Percentiles rank a stretch among this genome's conserved stretches.
Evolutionary conservation across 257 asterid genomes (phyloP).

Genomic region (Solanum clarkiae): DNA sequence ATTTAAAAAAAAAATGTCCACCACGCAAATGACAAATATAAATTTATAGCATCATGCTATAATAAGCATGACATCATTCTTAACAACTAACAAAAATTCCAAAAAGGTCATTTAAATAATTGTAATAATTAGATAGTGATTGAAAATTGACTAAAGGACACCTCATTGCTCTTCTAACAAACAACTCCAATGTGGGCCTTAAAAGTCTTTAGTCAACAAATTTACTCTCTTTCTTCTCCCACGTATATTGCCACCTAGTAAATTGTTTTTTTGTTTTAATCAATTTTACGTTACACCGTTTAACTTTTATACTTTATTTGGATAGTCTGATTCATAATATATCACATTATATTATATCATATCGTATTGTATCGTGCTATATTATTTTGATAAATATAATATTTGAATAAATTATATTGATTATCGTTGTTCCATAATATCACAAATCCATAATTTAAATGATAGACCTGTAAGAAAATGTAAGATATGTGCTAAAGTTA

Average conservation of each 20-base stretch:
- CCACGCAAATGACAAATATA: neutral
- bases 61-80: neutral
- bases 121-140: neutral
- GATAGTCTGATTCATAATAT: too few relatives aligned
- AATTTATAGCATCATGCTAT: neutral
- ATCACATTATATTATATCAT: too few relatives aligned
- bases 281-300: too few relatives aligned
- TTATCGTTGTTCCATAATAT: too few relatives aligned
- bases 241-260: neutral
- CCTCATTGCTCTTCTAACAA: neutral
- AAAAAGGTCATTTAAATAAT: neutral
- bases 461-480: too few relatives aligned
- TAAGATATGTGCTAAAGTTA: too few relatives aligned
- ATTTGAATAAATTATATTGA: too few relatives aligned
- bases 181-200: neutral
- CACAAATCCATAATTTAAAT: too few relatives aligned
- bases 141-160: neutral
- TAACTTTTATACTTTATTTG: too few relatives aligned
- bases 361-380: too few relatives aligned
- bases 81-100: neutral
- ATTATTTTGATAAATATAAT: too few relatives aligned
- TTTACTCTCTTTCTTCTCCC: neutral
- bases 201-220: neutral
- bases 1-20: neutral
- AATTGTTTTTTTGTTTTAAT: too few relatives aligned